Conservation (phyloP, 352 stramenopile species). For the Pythium biforme region DNA sequence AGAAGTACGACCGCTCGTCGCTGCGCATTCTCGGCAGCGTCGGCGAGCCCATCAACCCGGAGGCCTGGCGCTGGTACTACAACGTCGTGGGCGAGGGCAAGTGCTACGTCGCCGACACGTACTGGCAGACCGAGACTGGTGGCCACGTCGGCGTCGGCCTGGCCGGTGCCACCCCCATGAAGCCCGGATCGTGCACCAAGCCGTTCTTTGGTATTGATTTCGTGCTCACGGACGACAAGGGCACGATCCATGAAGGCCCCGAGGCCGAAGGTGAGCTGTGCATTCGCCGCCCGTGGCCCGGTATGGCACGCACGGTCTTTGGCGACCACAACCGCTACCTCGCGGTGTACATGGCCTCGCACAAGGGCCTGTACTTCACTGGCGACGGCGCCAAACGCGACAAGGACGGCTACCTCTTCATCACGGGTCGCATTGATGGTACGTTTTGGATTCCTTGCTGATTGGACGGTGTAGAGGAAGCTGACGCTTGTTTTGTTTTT, state of each 20-base stretch:
- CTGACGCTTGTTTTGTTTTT: constrained; percentile 3
- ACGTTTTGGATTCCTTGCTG: neutral
- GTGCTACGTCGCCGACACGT: constrained; percentile 94
- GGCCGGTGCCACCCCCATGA: constrained; percentile 77
- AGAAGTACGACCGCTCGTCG: constrained; percentile 93
- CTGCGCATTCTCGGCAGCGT: constrained; percentile 96
- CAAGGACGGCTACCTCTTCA: constrained; percentile 97
- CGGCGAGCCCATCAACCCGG: constrained; percentile 98
- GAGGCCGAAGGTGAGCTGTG: constrained; percentile 94
- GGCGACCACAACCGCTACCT: constrained; percentile 95
- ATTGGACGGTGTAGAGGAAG: neutral
- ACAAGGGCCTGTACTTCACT: constrained; percentile 98
- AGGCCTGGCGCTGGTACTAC: constrained; percentile 93
- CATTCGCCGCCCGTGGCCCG: constrained; percentile 95
- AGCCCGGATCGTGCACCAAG: constrained; percentile 91
- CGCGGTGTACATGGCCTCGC: constrained; percentile 95
- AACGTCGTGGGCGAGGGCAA: constrained; percentile 80
- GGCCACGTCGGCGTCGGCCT: constrained; percentile 92
- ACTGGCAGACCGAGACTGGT: constrained; percentile 96
- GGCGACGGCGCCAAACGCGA: constrained; percentile 89
- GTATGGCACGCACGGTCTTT: constrained; percentile 94
- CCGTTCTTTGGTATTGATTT: constrained; percentile 94
- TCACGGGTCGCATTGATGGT: constrained; percentile 96
- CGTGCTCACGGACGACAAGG: constrained; percentile 75
- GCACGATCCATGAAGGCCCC: constrained; percentile 86